Percentiles rank a stretch among this genome's conserved stretches.
phyloP scores from a whole-genome alignment of 768 basidiomycete species.

The Clitopilus hobsonii region DNA sequence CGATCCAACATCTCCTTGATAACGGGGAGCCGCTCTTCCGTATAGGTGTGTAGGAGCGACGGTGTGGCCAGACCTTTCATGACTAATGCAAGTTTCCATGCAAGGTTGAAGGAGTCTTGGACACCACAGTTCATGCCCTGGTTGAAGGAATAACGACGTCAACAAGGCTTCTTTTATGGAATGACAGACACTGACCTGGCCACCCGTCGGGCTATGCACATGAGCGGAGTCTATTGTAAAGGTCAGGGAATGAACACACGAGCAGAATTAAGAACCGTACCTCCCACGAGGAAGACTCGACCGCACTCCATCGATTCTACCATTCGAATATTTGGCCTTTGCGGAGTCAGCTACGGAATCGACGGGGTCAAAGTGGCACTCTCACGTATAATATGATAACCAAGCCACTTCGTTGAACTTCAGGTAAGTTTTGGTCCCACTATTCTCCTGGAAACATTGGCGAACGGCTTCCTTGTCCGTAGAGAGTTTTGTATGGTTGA shows the following conservation, averaged over 20 bases:
- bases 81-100: conserved; percentile 42
- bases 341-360: conserved; percentile 13
- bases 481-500: conserved; percentile 15
- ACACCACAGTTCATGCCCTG: conserved; percentile 14
- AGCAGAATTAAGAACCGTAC: conserved; percentile 17
- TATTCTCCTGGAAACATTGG: conserved; percentile 16
- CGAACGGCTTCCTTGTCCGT: conserved; percentile 27
- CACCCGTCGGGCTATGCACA: conserved; percentile 39
- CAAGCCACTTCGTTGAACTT: conserved; percentile 22
- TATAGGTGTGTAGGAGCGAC: conserved; percentile 35
- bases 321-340: conserved; percentile 45
- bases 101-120: conserved; percentile 32
- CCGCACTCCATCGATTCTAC: conserved; percentile 34
- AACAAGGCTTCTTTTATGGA: conserved; percentile 25
- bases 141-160: not conserved
- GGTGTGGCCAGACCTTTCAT: conserved; percentile 27
- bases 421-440: conserved; percentile 15
- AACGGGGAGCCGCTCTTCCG: conserved; percentile 39
- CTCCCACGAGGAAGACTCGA: conserved; percentile 45
- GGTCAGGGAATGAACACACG: not conserved
- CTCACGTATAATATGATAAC: conserved; percentile 22
- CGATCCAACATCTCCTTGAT: conserved; percentile 39
- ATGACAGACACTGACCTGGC: conserved; percentile 29
- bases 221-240: conserved; percentile 42
- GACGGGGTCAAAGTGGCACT: conserved; percentile 3